Evolutionary conservation across 805 yeast species (phyloP).

Genomic region (Tanozyma kutaoensis): DNA sequence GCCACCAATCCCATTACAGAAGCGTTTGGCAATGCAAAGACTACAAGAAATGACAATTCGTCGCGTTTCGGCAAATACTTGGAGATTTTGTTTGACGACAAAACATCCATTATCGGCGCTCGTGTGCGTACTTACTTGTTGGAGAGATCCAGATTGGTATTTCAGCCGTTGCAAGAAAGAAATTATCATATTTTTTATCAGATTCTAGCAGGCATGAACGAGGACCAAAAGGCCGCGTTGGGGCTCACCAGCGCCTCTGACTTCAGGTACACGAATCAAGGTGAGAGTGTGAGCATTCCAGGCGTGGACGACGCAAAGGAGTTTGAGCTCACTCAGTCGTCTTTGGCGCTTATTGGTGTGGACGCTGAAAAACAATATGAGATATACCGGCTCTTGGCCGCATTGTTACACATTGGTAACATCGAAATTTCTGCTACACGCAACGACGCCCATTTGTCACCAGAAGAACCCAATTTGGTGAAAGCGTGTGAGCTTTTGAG

Average conservation of each 20-base stretch:
- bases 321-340: conserved; percentile 60
- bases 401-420: conserved; percentile 85
- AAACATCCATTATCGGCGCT: conserved; percentile 83
- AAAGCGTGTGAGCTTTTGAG: conserved; percentile 81
- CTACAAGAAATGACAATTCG: conserved; percentile 93
- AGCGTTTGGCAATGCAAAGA: conserved; percentile 97
- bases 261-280: conserved; percentile 78
- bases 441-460: conserved; percentile 64
- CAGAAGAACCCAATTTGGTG: conserved; percentile 77
- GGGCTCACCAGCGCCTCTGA: conserved; percentile 54
- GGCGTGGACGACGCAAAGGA: conserved; percentile 79
- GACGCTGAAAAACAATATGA: conserved; percentile 40
- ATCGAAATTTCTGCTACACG: conserved; percentile 76
- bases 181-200: conserved; percentile 95
- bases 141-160: conserved; percentile 89
- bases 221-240: conserved; percentile 40
- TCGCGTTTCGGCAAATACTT: conserved; percentile 95
- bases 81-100: conserved; percentile 72
- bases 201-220: conserved; percentile 58
- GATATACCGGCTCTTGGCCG: conserved; percentile 74
- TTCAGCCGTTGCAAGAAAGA: conserved; percentile 84
- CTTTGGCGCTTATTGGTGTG: conserved; percentile 72
- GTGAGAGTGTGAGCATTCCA: conserved; percentile 58
- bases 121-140: conserved; percentile 83
- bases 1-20: conserved; percentile 98